Evolutionary conservation across 305 asterid species (phyloP).

Genomic region (Solanum hybrid): DNA sequence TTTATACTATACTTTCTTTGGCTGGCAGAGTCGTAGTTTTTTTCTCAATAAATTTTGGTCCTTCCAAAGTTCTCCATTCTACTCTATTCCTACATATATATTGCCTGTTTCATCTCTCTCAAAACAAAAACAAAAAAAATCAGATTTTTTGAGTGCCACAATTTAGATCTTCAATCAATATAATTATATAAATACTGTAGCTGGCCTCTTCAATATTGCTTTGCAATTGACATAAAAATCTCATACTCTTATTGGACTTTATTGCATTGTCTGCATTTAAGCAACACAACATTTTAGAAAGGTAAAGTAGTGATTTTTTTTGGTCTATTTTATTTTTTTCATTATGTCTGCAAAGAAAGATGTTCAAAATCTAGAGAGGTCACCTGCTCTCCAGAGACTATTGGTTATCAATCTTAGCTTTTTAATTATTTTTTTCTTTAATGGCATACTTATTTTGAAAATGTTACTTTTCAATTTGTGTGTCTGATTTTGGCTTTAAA

Average conservation of each 20-base stretch:
- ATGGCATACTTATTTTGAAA: background rate
- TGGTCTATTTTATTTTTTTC: background rate
- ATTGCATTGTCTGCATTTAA: constrained; percentile 1
- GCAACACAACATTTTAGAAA: background rate
- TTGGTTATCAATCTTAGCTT: background rate
- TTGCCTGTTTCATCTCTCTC: background rate
- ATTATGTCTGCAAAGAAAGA: background rate
- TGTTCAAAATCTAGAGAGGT: background rate
- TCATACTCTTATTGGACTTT: background rate
- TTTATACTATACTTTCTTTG: background rate
- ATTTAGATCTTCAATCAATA: background rate
- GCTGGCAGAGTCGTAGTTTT: background rate
- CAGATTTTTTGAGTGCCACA: background rate
- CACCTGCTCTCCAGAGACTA: background rate
- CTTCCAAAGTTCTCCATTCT: background rate
- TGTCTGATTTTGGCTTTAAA: background rate
- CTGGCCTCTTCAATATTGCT: background rate
- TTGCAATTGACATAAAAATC: background rate
- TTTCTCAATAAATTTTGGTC: background rate
- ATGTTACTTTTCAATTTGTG: background rate
- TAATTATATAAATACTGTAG: background rate
- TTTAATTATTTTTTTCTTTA: background rate
- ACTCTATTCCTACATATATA: background rate
- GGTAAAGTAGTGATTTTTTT: background rate
- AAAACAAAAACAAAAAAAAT: background rate